These are phyloP conservation scores for Davidsoniella eucalypti DNA, from an alignment of 2,329 filamentous ascomycete genomes.

Conservation along the genomic window DNA sequence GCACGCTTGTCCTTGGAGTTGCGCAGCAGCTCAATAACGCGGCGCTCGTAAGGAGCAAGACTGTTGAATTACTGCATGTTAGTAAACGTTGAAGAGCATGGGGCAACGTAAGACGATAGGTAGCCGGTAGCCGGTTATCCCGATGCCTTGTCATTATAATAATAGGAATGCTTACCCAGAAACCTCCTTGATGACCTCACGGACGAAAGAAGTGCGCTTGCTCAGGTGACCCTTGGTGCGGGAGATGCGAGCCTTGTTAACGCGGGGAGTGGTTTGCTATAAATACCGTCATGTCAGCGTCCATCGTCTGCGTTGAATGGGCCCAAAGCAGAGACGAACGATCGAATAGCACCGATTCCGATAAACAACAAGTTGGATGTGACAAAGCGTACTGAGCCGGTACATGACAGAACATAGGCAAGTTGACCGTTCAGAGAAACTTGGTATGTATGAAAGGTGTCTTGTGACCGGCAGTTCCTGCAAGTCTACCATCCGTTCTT, in stretches of 20 bases:
- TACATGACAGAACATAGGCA: neutral
- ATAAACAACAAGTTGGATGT: no score
- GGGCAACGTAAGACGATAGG: neutral
- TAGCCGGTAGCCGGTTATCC: neutral
- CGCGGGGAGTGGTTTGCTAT: conserved; percentile 71
- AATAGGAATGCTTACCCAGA: conserved; percentile 50
- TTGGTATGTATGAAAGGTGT: neutral
- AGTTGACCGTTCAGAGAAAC: neutral
- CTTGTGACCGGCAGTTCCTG: no score
- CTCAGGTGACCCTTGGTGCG: conserved; percentile 89
- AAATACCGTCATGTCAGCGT: conserved; percentile 37
- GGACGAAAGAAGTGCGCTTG: conserved; percentile 93
- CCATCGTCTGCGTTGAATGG: conserved; percentile 37
- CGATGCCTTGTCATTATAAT: neutral
- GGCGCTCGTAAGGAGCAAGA: conserved; percentile 90
- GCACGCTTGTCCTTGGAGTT: conserved; percentile 99
- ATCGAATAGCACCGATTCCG: neutral
- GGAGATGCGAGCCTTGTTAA: conserved; percentile 62
- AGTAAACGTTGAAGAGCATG: neutral
- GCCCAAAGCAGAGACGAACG: conserved; percentile 14
- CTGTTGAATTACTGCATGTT: conserved; percentile 23
- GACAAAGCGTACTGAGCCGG: no score
- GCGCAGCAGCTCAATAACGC: conserved; percentile 95
- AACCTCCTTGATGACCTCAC: conserved; percentile 97
- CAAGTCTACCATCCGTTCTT: neutral